Percentiles rank a stretch among this genome's conserved stretches.
phyloP scores from a whole-genome alignment of 805 yeast species.

The Zygosaccharomyces bailii region DNA sequence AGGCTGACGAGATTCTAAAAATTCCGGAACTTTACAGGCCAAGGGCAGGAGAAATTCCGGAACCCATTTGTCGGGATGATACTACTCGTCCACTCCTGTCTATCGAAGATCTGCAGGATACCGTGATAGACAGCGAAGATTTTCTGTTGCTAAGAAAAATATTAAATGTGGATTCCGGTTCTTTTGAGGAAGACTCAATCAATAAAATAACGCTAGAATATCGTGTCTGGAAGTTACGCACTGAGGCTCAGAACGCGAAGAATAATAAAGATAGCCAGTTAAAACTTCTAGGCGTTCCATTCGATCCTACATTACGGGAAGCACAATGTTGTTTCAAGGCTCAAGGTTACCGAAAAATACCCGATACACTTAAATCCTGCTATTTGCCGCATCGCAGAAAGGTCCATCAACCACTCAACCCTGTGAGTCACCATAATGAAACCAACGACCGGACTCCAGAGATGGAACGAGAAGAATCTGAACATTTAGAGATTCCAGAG shows the following conservation, averaged over 20 bases:
- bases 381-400: constrained; percentile 81
- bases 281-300: constrained; percentile 27
- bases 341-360: constrained; percentile 68
- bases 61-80: constrained; percentile 52
- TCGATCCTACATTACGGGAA: constrained; percentile 38
- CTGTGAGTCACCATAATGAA: constrained; percentile 60
- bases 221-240: constrained; percentile 26
- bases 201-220: constrained; percentile 15
- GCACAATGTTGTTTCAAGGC: constrained; percentile 62
- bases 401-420: constrained; percentile 63
- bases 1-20: constrained; percentile 20
- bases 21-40: constrained; percentile 48
- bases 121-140: constrained; percentile 76
- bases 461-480: constrained; percentile 21
- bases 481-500: constrained; percentile 19
- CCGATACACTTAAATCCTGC: constrained; percentile 67
- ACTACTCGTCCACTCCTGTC: constrained; percentile 9
- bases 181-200: not conserved
- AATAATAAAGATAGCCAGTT: constrained; percentile 19
- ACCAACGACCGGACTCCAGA: constrained; percentile 33
- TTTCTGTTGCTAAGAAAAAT: constrained; percentile 48
- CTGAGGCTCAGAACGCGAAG: constrained; percentile 14
- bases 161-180: constrained; percentile 23
- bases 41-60: constrained; percentile 44
- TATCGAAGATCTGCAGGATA: constrained; percentile 47